Base-by-base conservation (phyloP, 441 rosid species). In the Pelargonium cotyledonis region DNA sequence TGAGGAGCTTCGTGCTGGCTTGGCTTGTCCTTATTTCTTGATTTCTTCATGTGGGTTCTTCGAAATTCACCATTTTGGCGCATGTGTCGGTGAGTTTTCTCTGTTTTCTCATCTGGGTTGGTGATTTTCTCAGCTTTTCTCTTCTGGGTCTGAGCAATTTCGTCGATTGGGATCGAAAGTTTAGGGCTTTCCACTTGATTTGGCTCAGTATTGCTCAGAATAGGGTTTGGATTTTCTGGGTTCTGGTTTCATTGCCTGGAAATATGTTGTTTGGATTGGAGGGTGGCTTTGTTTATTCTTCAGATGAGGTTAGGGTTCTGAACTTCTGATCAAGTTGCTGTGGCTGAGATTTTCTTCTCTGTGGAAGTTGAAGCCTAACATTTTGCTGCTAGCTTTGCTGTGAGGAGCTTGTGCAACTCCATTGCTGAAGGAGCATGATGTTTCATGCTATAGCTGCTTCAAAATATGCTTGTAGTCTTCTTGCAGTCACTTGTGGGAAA, bases 401-500 rank as follows among this genome's bases (percentile, higher is more conserved):
- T 43, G 47, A 9, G 10, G 46, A 43, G 11, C 46, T 43, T 43
- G 46, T 43, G 8, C 21, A 7, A 4, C 60, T 53, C 60, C 8
- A 16, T 15, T n/a, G 60, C 8, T n/a, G 62, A 57, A 19, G 9
- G 62, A 57, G 62, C 62, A 21, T 4, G 31, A 19, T 21, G 31
- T 8, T 55, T 55, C 61, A 55, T 15, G 15, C 57, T n/a, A 16
- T 21, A 8, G 35, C 31, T 19, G 63, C 63, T 21, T 58, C 63
- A 21, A 58, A 58, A 58, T 58, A 58, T 21, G 63, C 63, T 21
- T 58, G 63, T 29, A 7, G 40, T 21, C 5, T 31, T 44, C 75
- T 66, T 41, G 72, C 68, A 2, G 76, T 73, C 31, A 73, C 64
- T 12, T 12, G 72, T 62, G 38, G 68, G 46, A 57, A 69, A 16